These are phyloP conservation scores for Nitzschia sp. DNA, from an alignment of 108 stramenopile genomes.

Conservation along the genomic window DNA sequence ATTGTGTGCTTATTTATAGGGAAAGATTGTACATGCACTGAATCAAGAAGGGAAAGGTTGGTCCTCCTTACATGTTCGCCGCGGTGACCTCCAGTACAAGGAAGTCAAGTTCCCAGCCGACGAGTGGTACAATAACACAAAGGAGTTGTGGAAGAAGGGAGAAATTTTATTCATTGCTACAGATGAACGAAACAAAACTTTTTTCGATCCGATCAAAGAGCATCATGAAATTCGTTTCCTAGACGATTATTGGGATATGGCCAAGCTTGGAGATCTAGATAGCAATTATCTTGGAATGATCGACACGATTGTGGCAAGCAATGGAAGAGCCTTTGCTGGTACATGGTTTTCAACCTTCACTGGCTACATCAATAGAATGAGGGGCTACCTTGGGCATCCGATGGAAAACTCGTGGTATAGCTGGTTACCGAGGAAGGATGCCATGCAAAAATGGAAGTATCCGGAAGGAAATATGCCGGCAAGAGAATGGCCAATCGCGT, in stretches of 20 bases:
- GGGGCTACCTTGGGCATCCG: conserved; percentile 77
- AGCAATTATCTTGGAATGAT: conserved; percentile 81
- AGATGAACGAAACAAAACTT: conserved; percentile 80
- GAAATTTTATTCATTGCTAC: conserved; percentile 75
- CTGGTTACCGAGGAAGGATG: conserved; percentile 51
- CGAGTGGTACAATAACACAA: conserved; percentile 61
- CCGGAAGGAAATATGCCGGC: conserved; percentile 50
- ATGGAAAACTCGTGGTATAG: conserved; percentile 63
- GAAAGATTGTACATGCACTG: conserved; percentile 69
- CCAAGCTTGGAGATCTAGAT: conserved; percentile 47
- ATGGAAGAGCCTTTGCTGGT: conserved; percentile 79
- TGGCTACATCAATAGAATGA: conserved; percentile 74
- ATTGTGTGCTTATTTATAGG: conserved; percentile 8
- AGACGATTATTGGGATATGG: conserved; percentile 64
- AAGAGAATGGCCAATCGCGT: conserved; percentile 68
- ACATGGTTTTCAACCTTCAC: conserved; percentile 93
- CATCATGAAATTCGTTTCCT: conserved; percentile 71
- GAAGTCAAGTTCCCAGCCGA: conserved; percentile 58
- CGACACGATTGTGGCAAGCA: conserved; percentile 78
- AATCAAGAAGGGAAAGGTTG: conserved; percentile 55
- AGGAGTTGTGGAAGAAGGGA: conserved; percentile 56
- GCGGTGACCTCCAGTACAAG: conserved; percentile 81
- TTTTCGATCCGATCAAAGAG: conserved; percentile 69
- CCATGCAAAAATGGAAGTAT: conserved; percentile 54
- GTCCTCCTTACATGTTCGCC: conserved; percentile 70